These are phyloP conservation scores for Chaetoceros muelleri DNA, from an alignment of 108 stramenopile species.

Conservation along the genomic window DNA sequence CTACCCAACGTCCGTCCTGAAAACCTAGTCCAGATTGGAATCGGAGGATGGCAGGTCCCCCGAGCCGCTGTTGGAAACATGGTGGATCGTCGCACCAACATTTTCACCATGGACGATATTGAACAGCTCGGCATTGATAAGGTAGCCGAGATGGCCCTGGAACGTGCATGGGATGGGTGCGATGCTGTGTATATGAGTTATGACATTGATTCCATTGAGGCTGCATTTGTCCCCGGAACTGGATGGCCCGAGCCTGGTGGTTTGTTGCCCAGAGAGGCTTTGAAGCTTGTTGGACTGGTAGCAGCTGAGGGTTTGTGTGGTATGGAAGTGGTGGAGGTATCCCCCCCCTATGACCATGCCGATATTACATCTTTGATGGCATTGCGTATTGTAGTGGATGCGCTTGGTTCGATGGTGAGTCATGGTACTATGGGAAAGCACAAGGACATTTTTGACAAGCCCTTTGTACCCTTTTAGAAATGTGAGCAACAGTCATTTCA, in stretches of 20 bases:
- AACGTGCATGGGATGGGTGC: constrained; percentile 76
- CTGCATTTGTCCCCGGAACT: constrained; percentile 78
- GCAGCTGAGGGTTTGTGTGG: constrained; percentile 73
- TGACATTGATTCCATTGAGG: constrained; percentile 83
- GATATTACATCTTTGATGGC: constrained; percentile 78
- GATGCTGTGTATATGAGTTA: constrained; percentile 85
- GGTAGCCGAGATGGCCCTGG: constrained; percentile 78
- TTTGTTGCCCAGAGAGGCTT: constrained; percentile 69
- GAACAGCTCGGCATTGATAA: constrained; percentile 73
- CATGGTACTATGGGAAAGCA: constrained; percentile 73
- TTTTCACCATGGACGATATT: constrained; percentile 84
- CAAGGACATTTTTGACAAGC: constrained; percentile 74
- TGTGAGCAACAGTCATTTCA: no score
- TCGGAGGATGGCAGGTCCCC: constrained; percentile 83
- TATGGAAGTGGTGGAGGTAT: constrained; percentile 83
- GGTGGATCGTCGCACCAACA: constrained; percentile 75
- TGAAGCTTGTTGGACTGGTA: constrained; percentile 68
- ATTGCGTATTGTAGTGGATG: constrained; percentile 72
- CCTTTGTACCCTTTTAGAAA: constrained; percentile 60
- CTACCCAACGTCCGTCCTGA: constrained; percentile 69
- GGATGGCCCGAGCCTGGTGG: constrained; percentile 86
- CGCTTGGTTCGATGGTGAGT: constrained; percentile 64
- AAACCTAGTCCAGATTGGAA: constrained; percentile 80
- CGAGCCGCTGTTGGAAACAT: constrained; percentile 68
- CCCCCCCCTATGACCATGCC: constrained; percentile 78